phyloP scores from a whole-genome alignment of 2,329 filamentous ascomycete genomes.

The Pseudocercospora eumusae region DNA sequence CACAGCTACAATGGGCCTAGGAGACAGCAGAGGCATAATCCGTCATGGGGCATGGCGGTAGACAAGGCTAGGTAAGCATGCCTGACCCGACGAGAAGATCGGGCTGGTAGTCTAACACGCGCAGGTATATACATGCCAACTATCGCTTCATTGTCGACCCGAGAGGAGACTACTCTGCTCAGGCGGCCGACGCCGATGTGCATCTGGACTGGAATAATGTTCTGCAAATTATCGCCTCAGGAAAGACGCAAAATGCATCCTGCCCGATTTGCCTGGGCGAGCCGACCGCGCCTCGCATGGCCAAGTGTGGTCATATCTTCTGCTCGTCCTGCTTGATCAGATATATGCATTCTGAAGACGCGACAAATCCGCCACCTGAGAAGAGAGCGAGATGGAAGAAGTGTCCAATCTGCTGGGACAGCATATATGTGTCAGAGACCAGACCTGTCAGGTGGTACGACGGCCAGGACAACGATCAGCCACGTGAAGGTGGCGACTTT shows the following conservation, averaged over 20 bases:
- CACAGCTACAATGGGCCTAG: constrained; percentile 44
- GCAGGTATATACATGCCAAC: constrained; percentile 86
- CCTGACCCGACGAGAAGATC: background rate
- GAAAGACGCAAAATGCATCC: constrained; percentile 81
- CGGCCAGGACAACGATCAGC: constrained; percentile 80
- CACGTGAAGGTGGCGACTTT: constrained; percentile 83
- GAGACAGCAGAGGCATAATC: constrained; percentile 61
- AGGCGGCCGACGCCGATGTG: constrained; percentile 82
- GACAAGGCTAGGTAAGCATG: constrained; percentile 77
- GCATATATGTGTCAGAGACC: constrained; percentile 86
- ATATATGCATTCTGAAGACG: constrained; percentile 86
- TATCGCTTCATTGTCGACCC: constrained; percentile 96
- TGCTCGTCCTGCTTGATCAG: constrained; percentile 90
- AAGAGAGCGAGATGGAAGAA: constrained; percentile 85
- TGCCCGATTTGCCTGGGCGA: constrained; percentile 95
- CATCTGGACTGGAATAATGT: constrained; percentile 90
- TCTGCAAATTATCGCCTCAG: constrained; percentile 85
- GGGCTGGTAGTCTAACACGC: constrained; percentile 21
- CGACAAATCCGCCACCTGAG: constrained; percentile 62
- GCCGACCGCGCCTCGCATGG: constrained; percentile 93
- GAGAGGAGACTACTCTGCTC: constrained; percentile 72
- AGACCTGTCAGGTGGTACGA: constrained; percentile 87
- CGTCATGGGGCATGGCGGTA: constrained; percentile 77
- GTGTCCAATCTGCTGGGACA: constrained; percentile 93
- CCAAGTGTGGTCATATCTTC: constrained; percentile 95